Conservation (phyloP, 2,329 filamentous ascomycete genomes). For the Fusarium sororula region DNA sequence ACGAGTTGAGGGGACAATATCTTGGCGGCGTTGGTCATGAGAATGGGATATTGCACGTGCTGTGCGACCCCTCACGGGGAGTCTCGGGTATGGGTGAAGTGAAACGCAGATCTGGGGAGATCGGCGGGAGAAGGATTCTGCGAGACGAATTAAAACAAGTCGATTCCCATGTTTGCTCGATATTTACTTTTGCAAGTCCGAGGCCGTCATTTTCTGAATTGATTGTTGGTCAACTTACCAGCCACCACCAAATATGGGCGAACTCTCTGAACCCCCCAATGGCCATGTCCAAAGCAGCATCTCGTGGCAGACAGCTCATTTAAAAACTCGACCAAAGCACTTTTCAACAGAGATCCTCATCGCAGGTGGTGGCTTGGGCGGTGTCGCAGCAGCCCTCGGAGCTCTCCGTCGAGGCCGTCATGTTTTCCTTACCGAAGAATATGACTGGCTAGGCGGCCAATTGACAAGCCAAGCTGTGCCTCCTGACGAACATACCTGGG, state of each 20-base stretch:
- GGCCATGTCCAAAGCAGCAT: background rate
- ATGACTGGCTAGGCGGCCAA: conserved; percentile 43
- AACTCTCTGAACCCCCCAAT: background rate
- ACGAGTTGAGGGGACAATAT: background rate
- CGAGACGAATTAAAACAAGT: conserved; percentile 1
- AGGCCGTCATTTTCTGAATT: background rate
- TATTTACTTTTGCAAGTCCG: background rate
- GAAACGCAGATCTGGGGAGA: background rate
- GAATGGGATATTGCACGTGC: background rate
- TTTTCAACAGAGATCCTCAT: conserved; percentile 40
- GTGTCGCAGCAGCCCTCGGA: conserved; percentile 42
- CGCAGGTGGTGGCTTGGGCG: conserved; percentile 39
- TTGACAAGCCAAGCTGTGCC: conserved; percentile 43
- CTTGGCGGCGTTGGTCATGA: conserved; percentile 14
- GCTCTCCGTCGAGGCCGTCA: conserved; percentile 36
- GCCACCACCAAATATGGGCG: conserved; percentile 11
- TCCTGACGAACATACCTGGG: conserved; percentile 44
- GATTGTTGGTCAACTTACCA: background rate
- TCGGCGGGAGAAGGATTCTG: background rate
- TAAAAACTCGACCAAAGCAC: background rate
- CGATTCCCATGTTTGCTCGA: background rate
- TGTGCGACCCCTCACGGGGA: conserved; percentile 28
- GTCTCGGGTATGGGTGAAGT: conserved; percentile 16
- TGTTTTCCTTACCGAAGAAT: conserved; percentile 42
- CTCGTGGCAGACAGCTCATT: conserved; percentile 15